These are phyloP conservation scores for Yamadazyma diddensiae DNA, from an alignment of 1,139 yeast species.

Conservation along the genomic window DNA sequence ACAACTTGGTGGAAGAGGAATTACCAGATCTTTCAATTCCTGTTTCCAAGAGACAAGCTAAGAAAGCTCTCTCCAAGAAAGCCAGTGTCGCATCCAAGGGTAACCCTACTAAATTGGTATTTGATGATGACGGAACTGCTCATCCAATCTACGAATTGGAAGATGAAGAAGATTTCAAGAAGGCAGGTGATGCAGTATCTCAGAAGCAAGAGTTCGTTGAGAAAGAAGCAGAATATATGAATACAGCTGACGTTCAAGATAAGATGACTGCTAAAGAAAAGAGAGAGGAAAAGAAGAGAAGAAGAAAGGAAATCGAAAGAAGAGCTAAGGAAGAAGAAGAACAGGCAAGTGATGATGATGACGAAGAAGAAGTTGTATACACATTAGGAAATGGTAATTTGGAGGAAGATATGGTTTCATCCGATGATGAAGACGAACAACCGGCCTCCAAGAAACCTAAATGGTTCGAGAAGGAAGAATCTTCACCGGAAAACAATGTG, in stretches of 20 bases:
- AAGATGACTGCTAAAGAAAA: constrained; percentile 80
- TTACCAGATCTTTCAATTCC: constrained; percentile 59
- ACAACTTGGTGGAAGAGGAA: constrained; percentile 61
- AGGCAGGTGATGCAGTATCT: constrained; percentile 66
- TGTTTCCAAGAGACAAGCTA: constrained; percentile 82
- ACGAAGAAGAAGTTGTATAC: constrained; percentile 25
- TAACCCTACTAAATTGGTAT: constrained; percentile 72
- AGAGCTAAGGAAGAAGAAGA: constrained; percentile 38
- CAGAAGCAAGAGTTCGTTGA: constrained; percentile 68
- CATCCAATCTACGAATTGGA: constrained; percentile 90
- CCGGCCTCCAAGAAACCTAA: constrained; percentile 54
- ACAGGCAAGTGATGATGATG: constrained; percentile 18
- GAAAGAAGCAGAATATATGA: constrained; percentile 69
- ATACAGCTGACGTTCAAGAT: constrained; percentile 69
- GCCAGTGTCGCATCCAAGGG: constrained; percentile 64
- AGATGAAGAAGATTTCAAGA: constrained; percentile 81
- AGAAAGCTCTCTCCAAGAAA: constrained; percentile 85
- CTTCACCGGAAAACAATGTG: constrained; percentile 29
- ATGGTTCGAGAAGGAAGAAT: constrained; percentile 49
- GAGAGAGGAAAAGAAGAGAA: constrained; percentile 84
- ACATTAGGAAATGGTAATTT: constrained; percentile 33
- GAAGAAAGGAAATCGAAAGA: constrained; percentile 77
- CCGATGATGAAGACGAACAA: constrained; percentile 22
- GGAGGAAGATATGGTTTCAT: constrained; percentile 47
- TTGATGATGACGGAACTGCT: constrained; percentile 92